A percentile compares a stretch with the other conserved stretches of the same genome.
phyloP scores from a whole-genome alignment of 441 rosid species.

The Gossypium schwendimanii region DNA sequence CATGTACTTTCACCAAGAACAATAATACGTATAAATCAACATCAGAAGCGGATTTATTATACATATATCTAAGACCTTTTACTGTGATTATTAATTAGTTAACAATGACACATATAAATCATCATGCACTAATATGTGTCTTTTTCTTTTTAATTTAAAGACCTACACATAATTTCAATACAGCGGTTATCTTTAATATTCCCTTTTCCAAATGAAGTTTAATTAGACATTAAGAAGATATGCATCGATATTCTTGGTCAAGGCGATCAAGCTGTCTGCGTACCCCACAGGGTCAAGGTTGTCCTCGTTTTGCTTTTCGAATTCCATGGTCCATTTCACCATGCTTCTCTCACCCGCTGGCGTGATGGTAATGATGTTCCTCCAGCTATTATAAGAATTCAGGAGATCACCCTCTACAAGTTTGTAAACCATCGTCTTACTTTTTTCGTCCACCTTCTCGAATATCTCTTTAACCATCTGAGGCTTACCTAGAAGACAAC shows the following conservation, averaged over 20 bases:
- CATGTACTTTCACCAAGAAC: too few species aligned
- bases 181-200: background rate
- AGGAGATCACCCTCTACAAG: background rate
- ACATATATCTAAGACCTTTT: too few species aligned
- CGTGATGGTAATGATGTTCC: background rate
- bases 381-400: background rate
- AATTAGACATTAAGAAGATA: background rate
- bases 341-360: background rate
- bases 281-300: background rate
- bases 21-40: too few species aligned
- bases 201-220: background rate
- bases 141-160: too few species aligned
- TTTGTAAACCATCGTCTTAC: background rate
- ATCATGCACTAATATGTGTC: too few species aligned
- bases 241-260: background rate
- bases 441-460: background rate
- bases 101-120: too few species aligned
- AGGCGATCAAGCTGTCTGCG: background rate
- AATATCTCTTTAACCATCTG: background rate
- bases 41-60: too few species aligned
- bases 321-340: constrained; percentile 6
- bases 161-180: background rate
- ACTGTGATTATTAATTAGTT: too few species aligned
- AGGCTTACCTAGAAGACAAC: background rate
- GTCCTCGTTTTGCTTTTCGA: background rate